phyloP scores from a whole-genome alignment of 2,329 filamentous ascomycete species.

The Bipolaris bicolor region DNA sequence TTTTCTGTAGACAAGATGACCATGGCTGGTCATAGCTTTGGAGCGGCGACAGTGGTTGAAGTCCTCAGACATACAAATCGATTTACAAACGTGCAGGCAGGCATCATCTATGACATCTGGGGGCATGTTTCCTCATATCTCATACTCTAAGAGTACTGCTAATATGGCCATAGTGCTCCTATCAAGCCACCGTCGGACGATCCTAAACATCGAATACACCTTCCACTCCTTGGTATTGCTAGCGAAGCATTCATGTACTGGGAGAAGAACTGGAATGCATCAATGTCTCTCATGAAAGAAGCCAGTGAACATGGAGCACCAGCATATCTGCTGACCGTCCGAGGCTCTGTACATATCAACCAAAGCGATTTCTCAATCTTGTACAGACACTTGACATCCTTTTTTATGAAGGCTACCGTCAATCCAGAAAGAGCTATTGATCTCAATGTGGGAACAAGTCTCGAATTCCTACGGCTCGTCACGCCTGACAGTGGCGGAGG shows the following conservation, averaged over 20 bases:
- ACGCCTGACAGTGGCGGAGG: conserved; percentile 47
- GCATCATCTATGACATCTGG: conserved; percentile 72
- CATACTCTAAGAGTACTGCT: conserved; percentile 1
- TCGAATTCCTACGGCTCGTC: conserved; percentile 66
- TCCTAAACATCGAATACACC: conserved; percentile 54
- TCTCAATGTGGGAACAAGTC: conserved; percentile 65
- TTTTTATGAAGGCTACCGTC: conserved; percentile 68
- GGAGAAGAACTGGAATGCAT: conserved; percentile 66
- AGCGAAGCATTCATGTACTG: conserved; percentile 75
- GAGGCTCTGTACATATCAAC: conserved; percentile 68
- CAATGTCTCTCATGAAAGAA: conserved; percentile 64
- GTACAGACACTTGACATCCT: conserved; percentile 64
- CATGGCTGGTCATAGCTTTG: conserved; percentile 70
- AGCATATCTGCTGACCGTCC: conserved; percentile 55
- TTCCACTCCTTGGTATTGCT: conserved; percentile 68
- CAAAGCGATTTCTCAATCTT: conserved; percentile 71
- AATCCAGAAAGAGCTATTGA: conserved; percentile 67
- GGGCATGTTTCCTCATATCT: conserved; percentile 41
- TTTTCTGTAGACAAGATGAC: conserved; percentile 65
- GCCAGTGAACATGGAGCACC: conserved; percentile 56
- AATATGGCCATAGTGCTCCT: conserved; percentile 51
- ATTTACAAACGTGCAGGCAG: conserved; percentile 66
- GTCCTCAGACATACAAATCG: conserved; percentile 61
- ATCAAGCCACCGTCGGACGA: conserved; percentile 52
- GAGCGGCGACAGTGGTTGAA: conserved; percentile 68